A percentile compares a stretch with the other conserved stretches of the same genome.
phyloP scores from a whole-genome alignment of 192 early-diverging fungal species.

The Coemansia asiatica region DNA sequence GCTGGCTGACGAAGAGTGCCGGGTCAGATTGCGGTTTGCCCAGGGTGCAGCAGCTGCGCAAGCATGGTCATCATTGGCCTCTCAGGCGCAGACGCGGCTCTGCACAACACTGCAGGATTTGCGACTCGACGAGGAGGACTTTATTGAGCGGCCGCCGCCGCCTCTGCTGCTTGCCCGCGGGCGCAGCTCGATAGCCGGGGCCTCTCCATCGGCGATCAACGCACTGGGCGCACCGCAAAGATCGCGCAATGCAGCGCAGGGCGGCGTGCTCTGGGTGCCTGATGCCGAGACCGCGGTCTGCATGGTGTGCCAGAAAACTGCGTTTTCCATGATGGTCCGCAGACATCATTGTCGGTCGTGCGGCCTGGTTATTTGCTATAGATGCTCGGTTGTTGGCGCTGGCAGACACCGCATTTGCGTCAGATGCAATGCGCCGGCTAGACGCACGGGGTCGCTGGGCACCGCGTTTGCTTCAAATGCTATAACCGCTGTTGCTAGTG shows the following conservation, averaged over 20 bases:
- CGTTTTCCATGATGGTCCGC: slow-evolving; percentile 57
- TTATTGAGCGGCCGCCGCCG: slow-evolving; percentile 42
- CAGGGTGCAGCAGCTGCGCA: slow-evolving; percentile 20
- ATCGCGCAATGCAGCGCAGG: slow-evolving; percentile 21
- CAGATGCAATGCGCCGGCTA: slow-evolving; percentile 17
- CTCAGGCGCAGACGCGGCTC: slow-evolving; percentile 25
- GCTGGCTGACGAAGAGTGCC: slow-evolving; percentile 15
- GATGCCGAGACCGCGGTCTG: slow-evolving; percentile 47
- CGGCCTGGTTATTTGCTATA: slow-evolving; percentile 56
- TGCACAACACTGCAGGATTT: slow-evolving; percentile 37
- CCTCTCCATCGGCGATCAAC: not conserved
- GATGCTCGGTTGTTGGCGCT: slow-evolving; percentile 38
- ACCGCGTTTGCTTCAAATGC: not conserved
- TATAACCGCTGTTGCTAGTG: not conserved
- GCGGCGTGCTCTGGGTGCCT: slow-evolving; percentile 53
- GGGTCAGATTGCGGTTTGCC: slow-evolving; percentile 11
- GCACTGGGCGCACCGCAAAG: not conserved
- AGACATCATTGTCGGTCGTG: slow-evolving; percentile 55
- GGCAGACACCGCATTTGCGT: slow-evolving; percentile 34
- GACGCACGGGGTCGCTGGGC: slow-evolving; percentile 1
- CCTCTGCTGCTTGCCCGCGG: slow-evolving; percentile 32
- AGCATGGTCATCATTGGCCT: slow-evolving; percentile 28
- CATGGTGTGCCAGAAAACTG: slow-evolving; percentile 55
- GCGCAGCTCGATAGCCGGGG: slow-evolving; percentile 46
- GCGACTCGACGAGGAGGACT: slow-evolving; percentile 53